phyloP scores from a whole-genome alignment of 768 basidiomycete genomes.

The Boletales sp. region DNA sequence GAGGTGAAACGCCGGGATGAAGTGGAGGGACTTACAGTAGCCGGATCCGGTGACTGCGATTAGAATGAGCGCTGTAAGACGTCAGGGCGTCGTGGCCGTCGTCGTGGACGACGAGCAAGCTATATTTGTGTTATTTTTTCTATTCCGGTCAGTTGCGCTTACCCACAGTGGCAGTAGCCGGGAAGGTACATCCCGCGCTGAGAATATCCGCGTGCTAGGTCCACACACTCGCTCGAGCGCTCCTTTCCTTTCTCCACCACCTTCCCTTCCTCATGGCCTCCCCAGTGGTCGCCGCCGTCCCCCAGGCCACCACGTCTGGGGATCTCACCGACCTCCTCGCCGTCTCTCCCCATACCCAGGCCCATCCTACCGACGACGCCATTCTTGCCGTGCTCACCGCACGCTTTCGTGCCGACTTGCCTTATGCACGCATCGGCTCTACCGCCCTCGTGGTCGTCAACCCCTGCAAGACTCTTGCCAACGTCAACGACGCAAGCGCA shows the following conservation, averaged over 20 bases:
- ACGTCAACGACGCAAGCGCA: conserved; percentile 53
- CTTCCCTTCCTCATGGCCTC: conserved; percentile 37
- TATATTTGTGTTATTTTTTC: too few species aligned
- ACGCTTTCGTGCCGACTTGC: conserved; percentile 56
- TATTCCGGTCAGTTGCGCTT: neutral
- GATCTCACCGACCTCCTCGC: conserved; percentile 48
- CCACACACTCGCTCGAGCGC: neutral
- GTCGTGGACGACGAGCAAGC: too few species aligned
- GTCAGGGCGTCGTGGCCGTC: too few species aligned
- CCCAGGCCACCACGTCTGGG: conserved; percentile 41
- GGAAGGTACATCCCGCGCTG: neutral
- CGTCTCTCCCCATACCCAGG: conserved; percentile 34
- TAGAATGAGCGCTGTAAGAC: too few species aligned
- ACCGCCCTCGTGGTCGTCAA: conserved; percentile 56
- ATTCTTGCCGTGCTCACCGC: conserved; percentile 52
- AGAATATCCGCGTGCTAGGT: conserved; percentile 10
- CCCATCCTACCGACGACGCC: conserved; percentile 55
- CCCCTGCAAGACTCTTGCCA: conserved; percentile 55
- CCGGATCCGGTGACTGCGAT: too few species aligned
- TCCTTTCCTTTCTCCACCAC: conserved; percentile 7
- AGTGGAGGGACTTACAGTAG: too few species aligned
- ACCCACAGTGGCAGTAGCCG: too few species aligned
- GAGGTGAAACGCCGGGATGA: too few species aligned
- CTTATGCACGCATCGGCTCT: conserved; percentile 49
- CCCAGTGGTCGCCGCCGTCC: conserved; percentile 25